Conservation (phyloP, 345 rosid species). For the Lagerstroemia speciosa region DNA sequence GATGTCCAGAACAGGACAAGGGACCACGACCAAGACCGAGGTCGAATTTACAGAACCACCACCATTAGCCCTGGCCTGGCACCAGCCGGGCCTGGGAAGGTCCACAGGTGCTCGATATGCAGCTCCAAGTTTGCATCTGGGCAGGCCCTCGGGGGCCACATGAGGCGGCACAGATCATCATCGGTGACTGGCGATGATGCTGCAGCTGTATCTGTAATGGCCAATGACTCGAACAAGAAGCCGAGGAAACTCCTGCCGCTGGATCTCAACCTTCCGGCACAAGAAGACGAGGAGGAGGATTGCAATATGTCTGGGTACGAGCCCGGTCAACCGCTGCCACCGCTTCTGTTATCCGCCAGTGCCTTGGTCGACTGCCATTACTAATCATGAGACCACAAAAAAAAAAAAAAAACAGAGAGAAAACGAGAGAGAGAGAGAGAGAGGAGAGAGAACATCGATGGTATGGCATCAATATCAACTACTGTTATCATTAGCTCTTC, state of each 20-base stretch:
- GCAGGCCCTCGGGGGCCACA: slow-evolving; percentile 97
- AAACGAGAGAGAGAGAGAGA: too few species aligned
- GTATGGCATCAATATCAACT: too few species aligned
- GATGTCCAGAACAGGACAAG: slow-evolving; percentile 6
- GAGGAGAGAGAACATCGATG: too few species aligned
- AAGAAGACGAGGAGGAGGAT: slow-evolving; percentile 45
- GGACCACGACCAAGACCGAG: not conserved
- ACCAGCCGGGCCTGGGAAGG: slow-evolving; percentile 28
- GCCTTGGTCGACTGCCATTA: slow-evolving; percentile 96
- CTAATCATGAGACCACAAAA: too few species aligned
- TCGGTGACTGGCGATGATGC: slow-evolving; percentile 13
- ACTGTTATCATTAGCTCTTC: too few species aligned
- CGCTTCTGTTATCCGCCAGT: slow-evolving; percentile 55
- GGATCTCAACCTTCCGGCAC: slow-evolving; percentile 98
- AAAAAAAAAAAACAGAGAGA: too few species aligned
- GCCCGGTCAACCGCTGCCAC: slow-evolving; percentile 29
- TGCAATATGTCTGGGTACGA: slow-evolving; percentile 17
- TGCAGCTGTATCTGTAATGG: slow-evolving; percentile 32
- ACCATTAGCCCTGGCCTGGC: not conserved
- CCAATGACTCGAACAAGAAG: slow-evolving; percentile 28
- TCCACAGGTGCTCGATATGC: slow-evolving; percentile 88
- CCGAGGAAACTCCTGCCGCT: slow-evolving; percentile 54
- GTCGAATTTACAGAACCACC: not conserved
- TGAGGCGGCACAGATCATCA: slow-evolving; percentile 81
- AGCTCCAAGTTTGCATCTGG: slow-evolving; percentile 88